phyloP scores from a whole-genome alignment of 441 rosid species.

The Adansonia madagascariensis region DNA sequence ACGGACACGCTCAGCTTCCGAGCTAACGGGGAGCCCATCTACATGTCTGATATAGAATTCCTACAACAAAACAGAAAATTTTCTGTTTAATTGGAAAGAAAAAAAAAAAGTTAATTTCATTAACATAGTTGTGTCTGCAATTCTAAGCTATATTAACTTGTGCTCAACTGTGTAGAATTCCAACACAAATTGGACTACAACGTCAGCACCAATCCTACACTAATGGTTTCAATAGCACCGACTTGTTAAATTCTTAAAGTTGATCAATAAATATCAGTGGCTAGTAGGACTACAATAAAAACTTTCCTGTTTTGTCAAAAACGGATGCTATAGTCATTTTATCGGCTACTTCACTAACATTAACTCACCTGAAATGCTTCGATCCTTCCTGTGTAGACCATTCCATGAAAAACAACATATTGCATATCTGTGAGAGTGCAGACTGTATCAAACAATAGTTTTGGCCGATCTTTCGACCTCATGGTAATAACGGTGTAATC shows the following conservation, averaged over 20 bases:
- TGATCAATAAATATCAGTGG: background rate
- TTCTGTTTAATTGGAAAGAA: slow-evolving; percentile 24
- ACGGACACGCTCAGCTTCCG: slow-evolving; percentile 89
- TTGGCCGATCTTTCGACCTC: slow-evolving; percentile 90
- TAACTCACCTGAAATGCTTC: slow-evolving; percentile 85
- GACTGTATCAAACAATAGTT: slow-evolving; percentile 80
- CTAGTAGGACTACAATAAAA: background rate
- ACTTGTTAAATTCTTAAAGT: slow-evolving; percentile 15
- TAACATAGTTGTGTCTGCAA: background rate
- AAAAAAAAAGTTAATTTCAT: slow-evolving; percentile 11
- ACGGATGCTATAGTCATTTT: background rate
- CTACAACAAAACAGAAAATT: slow-evolving; percentile 46
- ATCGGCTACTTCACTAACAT: background rate
- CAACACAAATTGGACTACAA: slow-evolving; percentile 13
- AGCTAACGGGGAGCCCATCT: slow-evolving; percentile 85
- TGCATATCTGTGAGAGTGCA: slow-evolving; percentile 96
- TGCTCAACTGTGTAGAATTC: slow-evolving; percentile 22
- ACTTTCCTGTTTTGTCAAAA: background rate
- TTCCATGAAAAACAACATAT: slow-evolving; percentile 87
- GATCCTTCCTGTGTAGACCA: slow-evolving; percentile 66
- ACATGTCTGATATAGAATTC: slow-evolving; percentile 92
- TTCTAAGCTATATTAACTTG: background rate
- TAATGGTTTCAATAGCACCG: background rate
- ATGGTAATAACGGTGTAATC: slow-evolving; percentile 82
- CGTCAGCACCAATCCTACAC: slow-evolving; percentile 12